phyloP scores from a whole-genome alignment of 306 rosid genomes.

The Prosopis cineraria region DNA sequence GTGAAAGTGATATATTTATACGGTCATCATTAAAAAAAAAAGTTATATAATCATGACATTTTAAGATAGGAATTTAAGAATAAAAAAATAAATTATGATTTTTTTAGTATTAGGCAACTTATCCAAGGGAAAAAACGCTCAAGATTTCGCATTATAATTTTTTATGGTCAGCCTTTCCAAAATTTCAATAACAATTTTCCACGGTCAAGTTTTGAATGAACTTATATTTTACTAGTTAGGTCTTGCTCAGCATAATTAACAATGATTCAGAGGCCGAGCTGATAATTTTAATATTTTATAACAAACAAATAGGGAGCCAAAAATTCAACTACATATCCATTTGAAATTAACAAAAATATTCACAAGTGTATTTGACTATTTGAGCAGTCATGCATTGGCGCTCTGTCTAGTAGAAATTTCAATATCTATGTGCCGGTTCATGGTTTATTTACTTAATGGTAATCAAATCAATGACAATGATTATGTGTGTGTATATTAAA shows the following conservation, averaged over 20 bases:
- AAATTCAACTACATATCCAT: background rate
- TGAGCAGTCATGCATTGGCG: background rate
- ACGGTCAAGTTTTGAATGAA: background rate
- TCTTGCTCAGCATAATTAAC: background rate
- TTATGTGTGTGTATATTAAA: no score
- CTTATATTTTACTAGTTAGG: background rate
- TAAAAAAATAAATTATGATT: background rate
- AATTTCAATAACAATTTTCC: background rate
- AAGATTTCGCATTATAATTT: background rate
- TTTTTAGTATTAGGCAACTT: background rate
- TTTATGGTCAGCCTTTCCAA: background rate
- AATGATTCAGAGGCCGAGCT: background rate
- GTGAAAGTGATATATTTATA: no score
- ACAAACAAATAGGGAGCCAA: background rate
- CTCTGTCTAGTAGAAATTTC: background rate
- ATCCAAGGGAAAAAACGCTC: background rate
- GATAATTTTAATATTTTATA: background rate
- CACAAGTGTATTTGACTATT: background rate
- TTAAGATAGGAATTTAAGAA: no score
- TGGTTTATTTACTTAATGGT: background rate
- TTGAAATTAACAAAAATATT: background rate
- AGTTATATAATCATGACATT: no score
- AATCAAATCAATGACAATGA: background rate
- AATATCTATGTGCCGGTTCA: background rate
- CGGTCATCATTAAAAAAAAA: no score